A percentile compares a stretch with the other conserved stretches of the same genome.
phyloP scores from a whole-genome alignment of 1,139 yeast species.

The Scheffersomyces illinoinensis region DNA sequence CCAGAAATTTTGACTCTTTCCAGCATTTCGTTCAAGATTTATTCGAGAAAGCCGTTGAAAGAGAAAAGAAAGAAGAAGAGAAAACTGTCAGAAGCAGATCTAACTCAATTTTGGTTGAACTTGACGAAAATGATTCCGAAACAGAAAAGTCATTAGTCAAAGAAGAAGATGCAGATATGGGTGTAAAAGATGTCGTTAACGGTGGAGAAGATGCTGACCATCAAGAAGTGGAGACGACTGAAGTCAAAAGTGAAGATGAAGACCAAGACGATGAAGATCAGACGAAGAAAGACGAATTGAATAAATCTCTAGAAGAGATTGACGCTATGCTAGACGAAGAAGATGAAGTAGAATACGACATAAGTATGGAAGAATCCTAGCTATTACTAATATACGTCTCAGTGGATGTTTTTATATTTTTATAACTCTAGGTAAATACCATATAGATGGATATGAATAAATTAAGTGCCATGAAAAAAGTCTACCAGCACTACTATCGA shows the following conservation, averaged over 20 bases:
- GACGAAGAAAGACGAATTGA: slow-evolving; percentile 9
- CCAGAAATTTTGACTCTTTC: slow-evolving; percentile 51
- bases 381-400: neutral
- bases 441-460: neutral
- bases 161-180: slow-evolving; percentile 2
- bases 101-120: slow-evolving; percentile 14
- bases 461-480: neutral
- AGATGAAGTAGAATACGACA: slow-evolving; percentile 42
- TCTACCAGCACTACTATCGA: neutral
- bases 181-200: slow-evolving; percentile 3
- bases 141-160: slow-evolving; percentile 3
- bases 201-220: slow-evolving; percentile 5
- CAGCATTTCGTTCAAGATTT: slow-evolving; percentile 27
- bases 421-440: neutral
- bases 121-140: slow-evolving; percentile 9
- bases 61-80: slow-evolving; percentile 15
- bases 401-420: neutral
- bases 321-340: slow-evolving; percentile 41
- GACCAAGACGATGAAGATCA: slow-evolving; percentile 2
- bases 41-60: slow-evolving; percentile 25
- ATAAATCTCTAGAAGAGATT: slow-evolving; percentile 29
- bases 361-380: slow-evolving; percentile 18
- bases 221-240: slow-evolving; percentile 1
- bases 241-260: slow-evolving; percentile 1
- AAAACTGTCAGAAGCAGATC: slow-evolving; percentile 6